Base-by-base conservation (phyloP, 116 monocot genomes). In the Posidonia oceanica region DNA sequence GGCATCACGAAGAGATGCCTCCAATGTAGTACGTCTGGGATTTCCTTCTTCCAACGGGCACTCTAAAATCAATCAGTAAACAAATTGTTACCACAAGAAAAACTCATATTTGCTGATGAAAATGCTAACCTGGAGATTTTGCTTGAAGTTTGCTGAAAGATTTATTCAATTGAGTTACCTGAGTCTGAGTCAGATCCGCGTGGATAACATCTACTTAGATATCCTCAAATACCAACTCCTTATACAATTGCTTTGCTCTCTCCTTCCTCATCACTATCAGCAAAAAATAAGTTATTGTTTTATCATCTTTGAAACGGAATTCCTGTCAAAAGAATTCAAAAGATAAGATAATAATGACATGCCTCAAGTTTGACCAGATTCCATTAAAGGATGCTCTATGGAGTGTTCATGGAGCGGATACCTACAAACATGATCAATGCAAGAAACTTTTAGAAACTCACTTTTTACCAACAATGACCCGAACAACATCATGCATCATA, bases 261-360 rank as follows among this genome's bases (percentile, higher is more conserved):
- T 89, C 97, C 74, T 97, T 84, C 80, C 78, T 97, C 97, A 77
- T 97, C 97, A 77, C 78, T 97, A 74, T 92, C 97, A 82, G 82
- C 85, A 87, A 89, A 97, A 97, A 58, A 97, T 52, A 57, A 92
- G 69, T 57, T 89, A 92, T 78, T 97, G 92, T 69, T 92, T 85
- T 36, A 97, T 81, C 72, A 91, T 68, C 66, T 75, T 73, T 6
- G 89, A 91, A 52, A 92, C 97, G 69, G 97, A 92, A 75, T 97
- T 97, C 74, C 89, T 92, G 71, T 54, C 13, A 42, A 41, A 71
- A 61, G 29, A 59, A 42, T 14, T 5, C 14, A 15, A 66, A 41
- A 39, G 40, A 66, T 39, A 4, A 44, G 39, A 41, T 3, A 42
- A 42, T 4, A 66, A 48, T 48, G 48, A 48, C 7, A 48, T 5